Evolutionary conservation across 768 basidiomycete species (phyloP).

Genomic region (Boletus tomentosulus): DNA sequence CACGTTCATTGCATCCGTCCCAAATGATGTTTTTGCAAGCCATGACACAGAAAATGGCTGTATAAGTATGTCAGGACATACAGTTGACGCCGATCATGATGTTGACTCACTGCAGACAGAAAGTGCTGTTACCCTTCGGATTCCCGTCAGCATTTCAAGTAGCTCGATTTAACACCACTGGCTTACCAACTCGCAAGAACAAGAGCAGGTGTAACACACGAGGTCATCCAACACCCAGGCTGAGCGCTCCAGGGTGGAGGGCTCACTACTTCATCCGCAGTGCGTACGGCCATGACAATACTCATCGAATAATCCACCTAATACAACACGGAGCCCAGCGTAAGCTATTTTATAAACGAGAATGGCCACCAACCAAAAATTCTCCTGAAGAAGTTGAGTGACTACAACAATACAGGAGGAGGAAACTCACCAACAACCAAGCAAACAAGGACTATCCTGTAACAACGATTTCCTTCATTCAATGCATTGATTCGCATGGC

Average conservation of each 20-base stretch:
- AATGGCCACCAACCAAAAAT: slow-evolving; percentile 10
- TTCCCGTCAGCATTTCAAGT: neutral
- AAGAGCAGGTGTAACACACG: slow-evolving; percentile 9
- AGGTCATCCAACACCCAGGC: slow-evolving; percentile 13
- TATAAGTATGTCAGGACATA: neutral
- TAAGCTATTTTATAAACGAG: neutral
- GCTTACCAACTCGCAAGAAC: slow-evolving; percentile 23
- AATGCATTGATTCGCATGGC: slow-evolving; percentile 19
- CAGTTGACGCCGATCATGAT: neutral
- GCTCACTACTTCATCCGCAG: slow-evolving; percentile 6
- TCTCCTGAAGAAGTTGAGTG: slow-evolving; percentile 7
- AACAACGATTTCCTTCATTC: neutral
- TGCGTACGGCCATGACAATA: slow-evolving; percentile 13
- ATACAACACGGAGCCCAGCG: neutral
- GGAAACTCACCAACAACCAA: slow-evolving; percentile 16
- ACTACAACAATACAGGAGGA: neutral
- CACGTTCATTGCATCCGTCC: neutral
- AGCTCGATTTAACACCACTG: neutral
- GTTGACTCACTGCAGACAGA: slow-evolving; percentile 15
- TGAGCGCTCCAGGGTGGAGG: slow-evolving; percentile 15
- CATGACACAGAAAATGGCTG: slow-evolving; percentile 16
- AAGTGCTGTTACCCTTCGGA: slow-evolving; percentile 15
- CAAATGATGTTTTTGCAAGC: slow-evolving; percentile 13
- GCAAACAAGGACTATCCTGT: slow-evolving; percentile 3
- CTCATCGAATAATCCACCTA: slow-evolving; percentile 18